Percentiles rank a stretch among this genome's conserved stretches.
Evolutionary conservation across 2,329 filamentous ascomycete genomes (phyloP).

Genomic region (Neophaeococcomyces mojaviensis): DNA sequence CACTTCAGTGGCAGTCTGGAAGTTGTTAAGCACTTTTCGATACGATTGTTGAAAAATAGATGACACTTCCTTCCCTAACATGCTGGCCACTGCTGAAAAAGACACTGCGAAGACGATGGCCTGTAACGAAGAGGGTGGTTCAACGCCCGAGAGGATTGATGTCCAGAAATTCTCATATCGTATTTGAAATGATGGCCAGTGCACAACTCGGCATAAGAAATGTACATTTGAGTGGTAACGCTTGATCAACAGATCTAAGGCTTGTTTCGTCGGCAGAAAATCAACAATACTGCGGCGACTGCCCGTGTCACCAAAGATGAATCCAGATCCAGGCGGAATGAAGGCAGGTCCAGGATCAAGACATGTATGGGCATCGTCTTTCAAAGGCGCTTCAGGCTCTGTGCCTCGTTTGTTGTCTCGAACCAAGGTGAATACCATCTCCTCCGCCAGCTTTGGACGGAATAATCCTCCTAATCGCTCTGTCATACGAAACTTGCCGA

Average conservation of each 20-base stretch:
- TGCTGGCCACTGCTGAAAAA: conserved; percentile 61
- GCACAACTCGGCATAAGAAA: conserved; percentile 59
- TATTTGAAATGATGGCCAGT: conserved; percentile 58
- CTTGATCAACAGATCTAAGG: conserved; percentile 55
- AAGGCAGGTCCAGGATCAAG: conserved; percentile 59
- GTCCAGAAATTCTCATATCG: conserved; percentile 61
- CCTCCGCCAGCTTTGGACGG: conserved; percentile 61
- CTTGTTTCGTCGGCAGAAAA: conserved; percentile 51
- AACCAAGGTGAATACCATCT: conserved; percentile 42
- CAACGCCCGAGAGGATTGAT: conserved; percentile 49
- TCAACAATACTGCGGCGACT: conserved; percentile 48
- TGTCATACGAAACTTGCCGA: conserved; percentile 58
- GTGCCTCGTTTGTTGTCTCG: conserved; percentile 11
- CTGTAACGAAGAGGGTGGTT: conserved; percentile 58
- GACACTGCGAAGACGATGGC: conserved; percentile 62
- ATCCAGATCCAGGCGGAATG: conserved; percentile 59
- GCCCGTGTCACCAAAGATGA: conserved; percentile 54
- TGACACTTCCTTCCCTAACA: conserved; percentile 48
- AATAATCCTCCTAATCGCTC: conserved; percentile 68
- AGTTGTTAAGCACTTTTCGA: conserved; percentile 51
- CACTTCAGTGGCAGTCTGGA: conserved; percentile 60
- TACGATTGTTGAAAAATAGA: conserved; percentile 52
- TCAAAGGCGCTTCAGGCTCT: conserved; percentile 13
- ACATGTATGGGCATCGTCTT: conserved; percentile 34
- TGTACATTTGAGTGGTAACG: conserved; percentile 65